Base-by-base conservation (phyloP, 768 basidiomycete species). In the Lyophyllum decastes region DNA sequence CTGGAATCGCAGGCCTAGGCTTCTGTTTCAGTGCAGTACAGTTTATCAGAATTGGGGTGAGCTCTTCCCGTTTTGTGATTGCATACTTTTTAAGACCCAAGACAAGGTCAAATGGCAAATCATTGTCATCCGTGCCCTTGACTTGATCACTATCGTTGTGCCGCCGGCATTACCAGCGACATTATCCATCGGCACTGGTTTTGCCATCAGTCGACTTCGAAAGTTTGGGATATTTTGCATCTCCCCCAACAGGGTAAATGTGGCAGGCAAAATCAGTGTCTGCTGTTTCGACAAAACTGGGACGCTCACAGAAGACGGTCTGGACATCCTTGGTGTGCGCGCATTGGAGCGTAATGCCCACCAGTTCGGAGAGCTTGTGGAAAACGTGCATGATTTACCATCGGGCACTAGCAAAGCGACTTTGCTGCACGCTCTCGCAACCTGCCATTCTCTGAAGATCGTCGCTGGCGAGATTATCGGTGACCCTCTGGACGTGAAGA, bases 211-310 rank as follows among this genome's bases (percentile, higher is more conserved):
- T 27, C 87, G 97, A 53, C 83, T 99, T 17, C 89, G 94, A 50
- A 93, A 90, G 68, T 75, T 79, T 25, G 92, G 90, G 12, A 91
- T 99, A 54, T 98, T 90, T 77, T 99, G 97, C 71, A 98, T 98
- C 59, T 94, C 97, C 0, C 97, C 97, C 0, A 95, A 88, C 63
- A 80, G 97, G 47, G 91, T 99, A 65, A 99, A 99, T 66, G 85
- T 99, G 46, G 93, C 87, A 1, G 97, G 97, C 10, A 95, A 97
- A 75, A 80, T 98, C 74, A 98, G 98, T 62, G 89, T 98, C 10
- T 94, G 94, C 65, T 98, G 95, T 68, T 99, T 99, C 66, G 97
- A 99, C 78, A 99, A 99, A 76, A 99, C 97, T 1, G 97, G 97
- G 8, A 99, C 97, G 9, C 80, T 99, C 22, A 99, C 97, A 1